A percentile compares a stretch with the other conserved stretches of the same genome.
Conservation (phyloP, 1,284 basidiomycete species). For the Pholiota adiposa region DNA sequence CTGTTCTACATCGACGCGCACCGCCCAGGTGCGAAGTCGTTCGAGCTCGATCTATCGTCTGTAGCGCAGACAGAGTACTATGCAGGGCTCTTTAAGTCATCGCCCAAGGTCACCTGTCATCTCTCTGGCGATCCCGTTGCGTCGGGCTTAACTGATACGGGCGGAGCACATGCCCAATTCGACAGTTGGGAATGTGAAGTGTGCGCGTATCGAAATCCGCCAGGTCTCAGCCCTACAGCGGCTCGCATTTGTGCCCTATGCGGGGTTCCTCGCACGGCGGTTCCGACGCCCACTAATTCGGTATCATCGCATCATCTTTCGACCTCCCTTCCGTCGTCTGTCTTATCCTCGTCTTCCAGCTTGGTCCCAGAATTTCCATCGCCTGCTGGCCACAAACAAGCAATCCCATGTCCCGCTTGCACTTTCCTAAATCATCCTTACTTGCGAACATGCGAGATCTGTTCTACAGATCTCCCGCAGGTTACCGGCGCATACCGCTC, state of each 20-base stretch:
- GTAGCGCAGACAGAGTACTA: constrained; percentile 89
- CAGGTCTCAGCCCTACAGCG: constrained; percentile 65
- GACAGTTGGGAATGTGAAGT: constrained; percentile 86
- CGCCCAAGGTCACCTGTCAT: constrained; percentile 86
- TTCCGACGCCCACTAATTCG: constrained; percentile 32
- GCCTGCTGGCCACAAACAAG: constrained; percentile 20
- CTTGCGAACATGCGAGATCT: constrained; percentile 85
- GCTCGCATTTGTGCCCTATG: constrained; percentile 74
- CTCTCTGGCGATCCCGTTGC: constrained; percentile 42
- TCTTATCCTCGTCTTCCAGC: constrained; percentile 25
- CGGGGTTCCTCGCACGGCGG: constrained; percentile 62
- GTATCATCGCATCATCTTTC: constrained; percentile 31
- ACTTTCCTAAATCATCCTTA: constrained; percentile 92
- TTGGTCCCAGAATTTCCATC: constrained; percentile 16
- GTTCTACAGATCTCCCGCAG: constrained; percentile 67
- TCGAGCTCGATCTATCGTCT: constrained; percentile 66
- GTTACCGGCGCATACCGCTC: constrained; percentile 48
- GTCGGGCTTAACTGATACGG: constrained; percentile 21
- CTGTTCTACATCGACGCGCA: constrained; percentile 78
- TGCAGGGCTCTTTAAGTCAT: constrained; percentile 90
- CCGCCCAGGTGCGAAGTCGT: constrained; percentile 54
- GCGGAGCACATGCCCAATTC: constrained; percentile 30
- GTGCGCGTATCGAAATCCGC: constrained; percentile 81
- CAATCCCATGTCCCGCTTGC: constrained; percentile 80
- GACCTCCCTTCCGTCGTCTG: constrained; percentile 40